Evolutionary conservation across 805 yeast species (phyloP).

Genomic region (Ogataea saltuana): DNA sequence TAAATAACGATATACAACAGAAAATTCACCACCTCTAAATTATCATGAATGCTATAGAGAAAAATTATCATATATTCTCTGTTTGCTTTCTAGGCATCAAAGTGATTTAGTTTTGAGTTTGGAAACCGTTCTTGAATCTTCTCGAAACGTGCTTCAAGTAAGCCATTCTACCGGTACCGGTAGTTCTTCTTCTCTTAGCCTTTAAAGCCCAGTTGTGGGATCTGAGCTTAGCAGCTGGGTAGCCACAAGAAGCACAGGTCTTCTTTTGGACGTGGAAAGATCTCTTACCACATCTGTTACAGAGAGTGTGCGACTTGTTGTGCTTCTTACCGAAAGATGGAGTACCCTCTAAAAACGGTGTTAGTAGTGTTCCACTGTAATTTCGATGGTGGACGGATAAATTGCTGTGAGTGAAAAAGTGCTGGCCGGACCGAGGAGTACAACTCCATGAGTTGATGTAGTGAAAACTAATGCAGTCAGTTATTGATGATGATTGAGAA

Average conservation of each 20-base stretch:
- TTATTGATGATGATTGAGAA: too few relatives aligned
- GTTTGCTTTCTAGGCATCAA: conserved; percentile 7
- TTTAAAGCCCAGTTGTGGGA: conserved; percentile 98
- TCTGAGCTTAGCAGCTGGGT: conserved; percentile 99
- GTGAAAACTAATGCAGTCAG: too few relatives aligned
- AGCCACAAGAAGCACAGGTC: conserved; percentile 98
- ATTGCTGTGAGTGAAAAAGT: too few relatives aligned
- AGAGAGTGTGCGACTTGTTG: conserved; percentile 98
- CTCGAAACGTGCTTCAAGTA: conserved; percentile 96
- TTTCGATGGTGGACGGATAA: too few relatives aligned
- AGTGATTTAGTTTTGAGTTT: conserved; percentile 46
- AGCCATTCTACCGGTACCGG: conserved; percentile 99
- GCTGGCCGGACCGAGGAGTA: too few relatives aligned
- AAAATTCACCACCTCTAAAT: conserved; percentile 12
- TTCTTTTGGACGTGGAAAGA: conserved; percentile 99
- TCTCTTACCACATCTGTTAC: conserved; percentile 99
- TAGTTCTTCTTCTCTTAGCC: conserved; percentile 99
- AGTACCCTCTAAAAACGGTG: conserved; percentile 79
- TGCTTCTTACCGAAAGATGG: conserved; percentile 99
- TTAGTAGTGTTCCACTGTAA: conserved; percentile 21
- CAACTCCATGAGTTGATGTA: too few relatives aligned
- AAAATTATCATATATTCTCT: conserved; percentile 9
- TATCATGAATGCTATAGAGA: conserved; percentile 9
- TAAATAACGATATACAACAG: conserved; percentile 17
- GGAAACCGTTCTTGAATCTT: conserved; percentile 99